Conservation (phyloP, 352 stramenopile species). For the Phytophthora aleatoria region DNA sequence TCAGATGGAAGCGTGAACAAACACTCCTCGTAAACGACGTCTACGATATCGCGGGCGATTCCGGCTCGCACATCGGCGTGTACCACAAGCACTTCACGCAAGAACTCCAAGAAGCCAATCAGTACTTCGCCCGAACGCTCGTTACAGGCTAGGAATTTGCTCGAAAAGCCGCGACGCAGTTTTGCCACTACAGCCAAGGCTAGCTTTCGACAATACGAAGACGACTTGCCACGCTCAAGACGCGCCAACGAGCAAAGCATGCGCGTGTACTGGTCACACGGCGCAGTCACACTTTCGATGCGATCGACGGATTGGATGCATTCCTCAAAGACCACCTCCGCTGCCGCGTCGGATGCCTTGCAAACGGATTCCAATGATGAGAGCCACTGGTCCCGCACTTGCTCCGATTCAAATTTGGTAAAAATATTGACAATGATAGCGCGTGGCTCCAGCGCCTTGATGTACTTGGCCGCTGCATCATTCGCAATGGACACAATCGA, state of each 20-base stretch:
- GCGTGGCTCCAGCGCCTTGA: slow-evolving; percentile 49
- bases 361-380: slow-evolving; percentile 81
- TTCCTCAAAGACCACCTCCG: slow-evolving; percentile 67
- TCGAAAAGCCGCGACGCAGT: slow-evolving; percentile 71
- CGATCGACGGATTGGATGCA: slow-evolving; percentile 62
- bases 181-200: slow-evolving; percentile 62
- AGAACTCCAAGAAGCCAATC: slow-evolving; percentile 77
- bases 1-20: slow-evolving; percentile 81
- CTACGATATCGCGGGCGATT: slow-evolving; percentile 68
- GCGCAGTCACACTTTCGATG: slow-evolving; percentile 65
- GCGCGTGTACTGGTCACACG: slow-evolving; percentile 75
- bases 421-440: slow-evolving; percentile 63
- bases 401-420: slow-evolving; percentile 65
- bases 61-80: slow-evolving; percentile 56
- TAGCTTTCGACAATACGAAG: slow-evolving; percentile 56
- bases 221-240: slow-evolving; percentile 50
- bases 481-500: slow-evolving; percentile 76
- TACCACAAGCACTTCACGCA: slow-evolving; percentile 68
- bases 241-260: slow-evolving; percentile 76
- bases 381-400: slow-evolving; percentile 86
- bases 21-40: slow-evolving; percentile 86
- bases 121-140: slow-evolving; percentile 71
- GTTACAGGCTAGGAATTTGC: slow-evolving; percentile 80
- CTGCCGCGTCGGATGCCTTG: slow-evolving; percentile 44
- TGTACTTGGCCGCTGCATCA: slow-evolving; percentile 69